phyloP scores from a whole-genome alignment of 2,329 filamentous ascomycete species.

The Claviceps sp. region DNA sequence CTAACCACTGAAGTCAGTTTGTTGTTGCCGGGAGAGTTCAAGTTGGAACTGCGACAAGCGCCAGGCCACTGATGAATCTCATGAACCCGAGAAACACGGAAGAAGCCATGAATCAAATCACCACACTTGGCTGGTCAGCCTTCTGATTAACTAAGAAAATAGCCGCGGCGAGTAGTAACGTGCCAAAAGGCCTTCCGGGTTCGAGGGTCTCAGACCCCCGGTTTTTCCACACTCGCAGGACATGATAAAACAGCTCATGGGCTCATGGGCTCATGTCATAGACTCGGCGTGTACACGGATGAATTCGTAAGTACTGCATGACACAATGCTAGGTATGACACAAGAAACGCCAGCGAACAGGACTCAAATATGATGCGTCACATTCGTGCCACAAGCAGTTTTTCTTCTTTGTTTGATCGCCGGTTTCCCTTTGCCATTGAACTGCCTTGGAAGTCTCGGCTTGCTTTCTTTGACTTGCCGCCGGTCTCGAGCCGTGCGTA shows the following conservation, averaged over 20 bases:
- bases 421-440: no score
- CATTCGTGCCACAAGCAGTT: neutral
- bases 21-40: no score
- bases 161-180: neutral
- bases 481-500: neutral
- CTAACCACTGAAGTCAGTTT: no score
- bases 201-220: neutral
- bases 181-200: neutral
- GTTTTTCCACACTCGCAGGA: neutral
- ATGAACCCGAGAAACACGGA: no score
- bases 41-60: no score
- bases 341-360: neutral
- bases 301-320: neutral
- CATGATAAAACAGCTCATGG: neutral
- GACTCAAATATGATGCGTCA: slow-evolving; percentile 2
- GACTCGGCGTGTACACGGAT: neutral
- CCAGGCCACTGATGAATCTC: no score
- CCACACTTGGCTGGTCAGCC: neutral
- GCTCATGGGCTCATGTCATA: neutral
- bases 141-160: neutral
- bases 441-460: neutral
- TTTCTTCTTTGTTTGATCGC: neutral
- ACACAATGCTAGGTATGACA: neutral
- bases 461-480: neutral
- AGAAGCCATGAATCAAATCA: no score